Base-by-base conservation (phyloP, 2,329 filamentous ascomycete genomes). In the Ceratocystis albifundus region DNA sequence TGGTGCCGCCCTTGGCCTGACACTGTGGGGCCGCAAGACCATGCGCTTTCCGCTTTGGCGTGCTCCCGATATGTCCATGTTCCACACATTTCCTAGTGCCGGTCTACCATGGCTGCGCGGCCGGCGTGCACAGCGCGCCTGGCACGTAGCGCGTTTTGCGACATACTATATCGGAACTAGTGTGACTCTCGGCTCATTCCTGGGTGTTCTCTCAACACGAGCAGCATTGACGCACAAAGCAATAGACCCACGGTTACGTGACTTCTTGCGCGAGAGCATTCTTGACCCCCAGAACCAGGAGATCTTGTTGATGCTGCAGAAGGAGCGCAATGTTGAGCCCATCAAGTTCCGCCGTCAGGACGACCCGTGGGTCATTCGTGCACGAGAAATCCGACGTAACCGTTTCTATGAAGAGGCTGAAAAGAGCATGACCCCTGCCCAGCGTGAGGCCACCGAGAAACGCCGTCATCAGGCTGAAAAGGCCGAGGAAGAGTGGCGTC, bases 41-140 rank as follows among this genome's bases (percentile, higher is more conserved):
- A 77, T 75, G 70, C 73, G 72, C 4, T 79, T 80, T 69, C 77
- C 77, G 17, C 73, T 79, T 50, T 76, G 73, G 70, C 72, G 70
- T 46, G 76, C 77, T 1, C 73, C 74, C 57, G 70, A 71, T 46
- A 62, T 67, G 66, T 22, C 53, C 28, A 65, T 67, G 55, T 67
- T 66, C 22, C 70, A 61, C 32, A 74, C 75, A 46, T 70, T 75
- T 65, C 75, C 76, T 3, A 62, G 65, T 4, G 69, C 65, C 50
- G 53, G 57, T 2, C 17, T 66, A 20, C 70, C 71, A 3, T 32
- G 74, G n/a, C 50, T 74, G 1, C 71, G 68, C 2, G 75, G 74
- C 2, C 59, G 10, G 0, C 48, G n/a, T 0, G 74, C 76, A 4
- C 68, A 62, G 28, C 17, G 50, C 17, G 64, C 71, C 22, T 80